Evolutionary conservation across 106 monocot species (phyloP).

Genomic region (Acorus calamus): DNA sequence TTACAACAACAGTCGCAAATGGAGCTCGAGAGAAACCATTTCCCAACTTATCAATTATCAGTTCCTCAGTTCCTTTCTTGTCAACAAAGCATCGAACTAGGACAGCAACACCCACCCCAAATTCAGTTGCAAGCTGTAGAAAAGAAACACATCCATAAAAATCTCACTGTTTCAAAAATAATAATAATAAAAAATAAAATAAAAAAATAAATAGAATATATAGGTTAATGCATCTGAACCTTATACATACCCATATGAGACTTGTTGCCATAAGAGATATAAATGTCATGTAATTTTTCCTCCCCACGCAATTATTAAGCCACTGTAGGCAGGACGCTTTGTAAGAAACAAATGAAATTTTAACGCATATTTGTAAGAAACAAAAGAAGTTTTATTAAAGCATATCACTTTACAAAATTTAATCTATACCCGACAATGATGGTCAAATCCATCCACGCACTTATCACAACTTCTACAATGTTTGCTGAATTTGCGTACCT

Average conservation of each 20-base stretch:
- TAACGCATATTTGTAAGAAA: too few species aligned
- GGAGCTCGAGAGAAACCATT: constrained; percentile 93
- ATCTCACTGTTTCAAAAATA: background rate
- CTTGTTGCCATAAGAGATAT: constrained; percentile 89
- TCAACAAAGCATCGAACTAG: constrained; percentile 88
- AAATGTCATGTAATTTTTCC: constrained; percentile 90
- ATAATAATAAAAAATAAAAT: background rate
- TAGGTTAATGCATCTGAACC: background rate
- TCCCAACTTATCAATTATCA: constrained; percentile 82
- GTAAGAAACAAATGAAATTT: too few species aligned
- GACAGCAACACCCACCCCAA: constrained; percentile 88
- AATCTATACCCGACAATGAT: constrained; percentile 79
- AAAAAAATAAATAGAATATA: background rate
- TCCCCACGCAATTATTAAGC: constrained; percentile 99
- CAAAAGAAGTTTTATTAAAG: too few species aligned
- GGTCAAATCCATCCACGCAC: constrained; percentile 98
- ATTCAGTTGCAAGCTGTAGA: constrained; percentile 73
- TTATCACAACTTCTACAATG: constrained; percentile 99
- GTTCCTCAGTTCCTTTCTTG: constrained; percentile 56
- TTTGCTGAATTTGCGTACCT: constrained; percentile 93
- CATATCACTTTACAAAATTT: too few species aligned
- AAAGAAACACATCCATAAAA: background rate
- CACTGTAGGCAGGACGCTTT: constrained; percentile 34
- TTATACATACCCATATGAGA: constrained; percentile 65
- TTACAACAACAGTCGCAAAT: constrained; percentile 89